A percentile compares a stretch with the other conserved stretches of the same genome.
Conservation (phyloP, 1,284 basidiomycete genomes). For the Cryptococcus sp. region DNA sequence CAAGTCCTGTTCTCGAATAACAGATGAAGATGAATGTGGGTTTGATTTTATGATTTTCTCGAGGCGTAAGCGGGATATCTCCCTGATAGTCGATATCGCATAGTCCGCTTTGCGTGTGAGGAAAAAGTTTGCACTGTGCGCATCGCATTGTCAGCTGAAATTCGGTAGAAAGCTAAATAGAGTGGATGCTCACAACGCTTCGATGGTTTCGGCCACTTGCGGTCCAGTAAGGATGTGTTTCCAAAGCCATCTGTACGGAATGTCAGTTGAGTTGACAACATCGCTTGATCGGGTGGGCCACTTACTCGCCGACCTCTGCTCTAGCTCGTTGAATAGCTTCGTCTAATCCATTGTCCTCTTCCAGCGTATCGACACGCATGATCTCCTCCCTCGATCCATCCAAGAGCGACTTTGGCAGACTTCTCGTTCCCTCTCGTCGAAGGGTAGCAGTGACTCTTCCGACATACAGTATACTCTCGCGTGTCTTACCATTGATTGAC, state of each 20-base stretch:
- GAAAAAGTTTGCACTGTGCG: conserved; percentile 74
- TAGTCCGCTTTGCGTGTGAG: conserved; percentile 85
- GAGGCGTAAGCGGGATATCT: conserved; percentile 74
- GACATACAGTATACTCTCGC: conserved; percentile 80
- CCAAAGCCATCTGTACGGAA: conserved; percentile 69
- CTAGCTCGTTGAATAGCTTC: conserved; percentile 58
- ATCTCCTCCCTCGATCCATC: conserved; percentile 66
- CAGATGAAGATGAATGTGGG: conserved; percentile 58
- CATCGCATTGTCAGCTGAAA: background rate
- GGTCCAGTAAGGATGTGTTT: conserved; percentile 77
- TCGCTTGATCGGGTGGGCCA: conserved; percentile 39
- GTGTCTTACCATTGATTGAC: conserved; percentile 67
- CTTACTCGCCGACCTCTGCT: conserved; percentile 44
- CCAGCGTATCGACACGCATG: conserved; percentile 63
- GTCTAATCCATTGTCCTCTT: conserved; percentile 75
- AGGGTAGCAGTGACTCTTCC: conserved; percentile 83
- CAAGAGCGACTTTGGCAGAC: conserved; percentile 67
- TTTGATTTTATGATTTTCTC: conserved; percentile 67
- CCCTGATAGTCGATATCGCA: conserved; percentile 72
- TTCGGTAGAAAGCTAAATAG: background rate
- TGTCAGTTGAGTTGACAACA: background rate
- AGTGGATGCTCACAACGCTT: conserved; percentile 62
- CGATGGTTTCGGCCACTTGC: conserved; percentile 74
- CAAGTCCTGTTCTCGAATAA: conserved; percentile 83
- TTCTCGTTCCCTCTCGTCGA: conserved; percentile 66